phyloP scores from a whole-genome alignment of 1,139 yeast genomes.

The Candida sojae region DNA sequence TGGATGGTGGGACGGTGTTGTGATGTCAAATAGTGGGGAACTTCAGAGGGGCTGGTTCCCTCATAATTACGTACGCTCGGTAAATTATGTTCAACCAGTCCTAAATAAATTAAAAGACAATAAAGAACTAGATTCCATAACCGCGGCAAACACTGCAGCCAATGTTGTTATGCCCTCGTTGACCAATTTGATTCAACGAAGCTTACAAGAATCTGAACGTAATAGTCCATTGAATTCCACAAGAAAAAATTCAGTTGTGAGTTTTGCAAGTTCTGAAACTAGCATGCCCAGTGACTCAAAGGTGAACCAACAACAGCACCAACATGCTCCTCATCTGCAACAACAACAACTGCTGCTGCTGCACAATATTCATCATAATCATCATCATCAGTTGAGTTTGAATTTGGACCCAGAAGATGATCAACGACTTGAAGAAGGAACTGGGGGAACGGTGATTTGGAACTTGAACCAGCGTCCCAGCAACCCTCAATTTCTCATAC shows the following conservation, averaged over 20 bases:
- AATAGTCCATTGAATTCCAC: slow-evolving; percentile 34
- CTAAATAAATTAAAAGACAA: slow-evolving; percentile 40
- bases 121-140: slow-evolving; percentile 45
- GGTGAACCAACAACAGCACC: slow-evolving; percentile 8
- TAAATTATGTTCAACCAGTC: slow-evolving; percentile 49
- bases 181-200: slow-evolving; percentile 41
- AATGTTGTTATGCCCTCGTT: slow-evolving; percentile 50
- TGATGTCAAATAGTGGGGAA: slow-evolving; percentile 40
- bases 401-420: not conserved
- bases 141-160: slow-evolving; percentile 55
- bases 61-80: slow-evolving; percentile 53
- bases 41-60: slow-evolving; percentile 77
- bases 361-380: not conserved
- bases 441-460: not conserved
- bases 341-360: slow-evolving; percentile 3
- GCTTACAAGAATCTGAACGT: slow-evolving; percentile 32
- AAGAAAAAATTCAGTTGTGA: slow-evolving; percentile 49
- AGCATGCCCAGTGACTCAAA: slow-evolving; percentile 23
- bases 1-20: slow-evolving; percentile 82
- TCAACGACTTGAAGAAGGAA: not conserved
- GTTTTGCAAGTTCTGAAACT: slow-evolving; percentile 47
- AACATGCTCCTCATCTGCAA: not conserved
- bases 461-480: slow-evolving; percentile 8
- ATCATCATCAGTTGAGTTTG: slow-evolving; percentile 2
- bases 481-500: slow-evolving; percentile 15